Evolutionary conservation across 1,139 yeast genomes (phyloP).

Genomic region (Oligophagozyma castellii): DNA sequence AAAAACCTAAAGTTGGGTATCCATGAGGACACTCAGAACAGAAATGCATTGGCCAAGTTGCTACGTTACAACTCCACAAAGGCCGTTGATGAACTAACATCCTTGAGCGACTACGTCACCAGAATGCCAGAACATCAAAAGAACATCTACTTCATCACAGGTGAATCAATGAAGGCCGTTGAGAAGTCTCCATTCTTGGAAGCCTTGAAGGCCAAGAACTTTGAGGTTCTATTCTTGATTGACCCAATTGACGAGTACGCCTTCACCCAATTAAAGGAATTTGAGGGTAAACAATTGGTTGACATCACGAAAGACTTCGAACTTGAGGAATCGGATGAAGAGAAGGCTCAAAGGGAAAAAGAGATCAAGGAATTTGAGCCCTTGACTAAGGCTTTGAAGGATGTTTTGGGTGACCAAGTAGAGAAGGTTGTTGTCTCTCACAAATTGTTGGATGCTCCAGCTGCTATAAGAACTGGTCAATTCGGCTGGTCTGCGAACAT

Average conservation of each 20-base stretch:
- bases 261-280: conserved; percentile 98
- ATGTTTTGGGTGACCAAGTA: conserved; percentile 93
- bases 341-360: conserved; percentile 84
- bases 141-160: conserved; percentile 98
- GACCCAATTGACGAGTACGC: conserved; percentile 99
- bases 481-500: conserved; percentile 99
- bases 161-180: conserved; percentile 95
- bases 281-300: conserved; percentile 97
- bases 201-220: conserved; percentile 95
- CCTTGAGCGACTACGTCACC: conserved; percentile 92
- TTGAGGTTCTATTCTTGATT: conserved; percentile 93
- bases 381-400: conserved; percentile 92
- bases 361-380: conserved; percentile 88
- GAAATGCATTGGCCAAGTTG: conserved; percentile 87
- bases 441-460: conserved; percentile 97
- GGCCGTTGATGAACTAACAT: conserved; percentile 85
- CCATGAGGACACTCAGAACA: conserved; percentile 98
- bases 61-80: conserved; percentile 96
- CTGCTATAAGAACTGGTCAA: conserved; percentile 99
- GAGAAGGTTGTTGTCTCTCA: conserved; percentile 98
- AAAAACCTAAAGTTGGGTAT: conserved; percentile 98
- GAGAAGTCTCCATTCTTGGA: conserved; percentile 99
- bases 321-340: conserved; percentile 97
- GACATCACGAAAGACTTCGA: conserved; percentile 99
- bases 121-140: conserved; percentile 99